Percentiles rank a stretch among this genome's conserved stretches.
Conservation (phyloP, 2,329 filamentous ascomycete genomes). For the Cytospora mali region DNA sequence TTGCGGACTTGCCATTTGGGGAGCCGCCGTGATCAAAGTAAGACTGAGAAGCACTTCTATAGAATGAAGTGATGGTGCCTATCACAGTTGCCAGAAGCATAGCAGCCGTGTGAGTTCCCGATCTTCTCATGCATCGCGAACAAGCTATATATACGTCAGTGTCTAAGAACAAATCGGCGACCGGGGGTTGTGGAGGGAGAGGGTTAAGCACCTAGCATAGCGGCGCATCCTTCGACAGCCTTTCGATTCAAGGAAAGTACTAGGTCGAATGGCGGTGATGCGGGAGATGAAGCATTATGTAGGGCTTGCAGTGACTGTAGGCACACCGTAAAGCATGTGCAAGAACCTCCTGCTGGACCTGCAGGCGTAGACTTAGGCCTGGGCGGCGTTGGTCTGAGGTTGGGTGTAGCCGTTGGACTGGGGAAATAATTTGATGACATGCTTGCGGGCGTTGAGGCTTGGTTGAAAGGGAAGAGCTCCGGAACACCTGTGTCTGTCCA, state of each 20-base stretch:
- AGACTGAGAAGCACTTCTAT: constrained; percentile 45
- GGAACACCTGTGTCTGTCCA: constrained; percentile 37
- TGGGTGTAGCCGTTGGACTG: constrained; percentile 44
- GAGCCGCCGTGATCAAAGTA: constrained; percentile 41
- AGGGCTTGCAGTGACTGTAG: constrained; percentile 51
- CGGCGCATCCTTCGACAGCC: constrained; percentile 51
- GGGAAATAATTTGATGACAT: constrained; percentile 44
- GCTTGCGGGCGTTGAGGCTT: constrained; percentile 41
- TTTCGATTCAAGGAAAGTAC: constrained; percentile 50
- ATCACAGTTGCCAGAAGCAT: constrained; percentile 56
- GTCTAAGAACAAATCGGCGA: not conserved
- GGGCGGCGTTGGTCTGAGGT: constrained; percentile 36
- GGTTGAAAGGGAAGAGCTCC: constrained; percentile 40
- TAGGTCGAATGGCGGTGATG: constrained; percentile 46
- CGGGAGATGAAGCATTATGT: constrained; percentile 47
- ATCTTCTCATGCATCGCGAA: constrained; percentile 46
- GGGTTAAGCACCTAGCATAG: constrained; percentile 42
- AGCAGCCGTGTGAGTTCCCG: constrained; percentile 47
- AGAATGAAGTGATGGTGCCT: constrained; percentile 50
- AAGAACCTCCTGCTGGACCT: constrained; percentile 37
- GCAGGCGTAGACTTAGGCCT: constrained; percentile 35
- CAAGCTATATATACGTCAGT: constrained; percentile 36
- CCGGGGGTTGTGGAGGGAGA: too few species aligned
- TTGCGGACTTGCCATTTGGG: constrained; percentile 27
- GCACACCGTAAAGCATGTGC: constrained; percentile 51